phyloP scores from a whole-genome alignment of 495 filamentous ascomycete species.

The Apiosordaria backusii region DNA sequence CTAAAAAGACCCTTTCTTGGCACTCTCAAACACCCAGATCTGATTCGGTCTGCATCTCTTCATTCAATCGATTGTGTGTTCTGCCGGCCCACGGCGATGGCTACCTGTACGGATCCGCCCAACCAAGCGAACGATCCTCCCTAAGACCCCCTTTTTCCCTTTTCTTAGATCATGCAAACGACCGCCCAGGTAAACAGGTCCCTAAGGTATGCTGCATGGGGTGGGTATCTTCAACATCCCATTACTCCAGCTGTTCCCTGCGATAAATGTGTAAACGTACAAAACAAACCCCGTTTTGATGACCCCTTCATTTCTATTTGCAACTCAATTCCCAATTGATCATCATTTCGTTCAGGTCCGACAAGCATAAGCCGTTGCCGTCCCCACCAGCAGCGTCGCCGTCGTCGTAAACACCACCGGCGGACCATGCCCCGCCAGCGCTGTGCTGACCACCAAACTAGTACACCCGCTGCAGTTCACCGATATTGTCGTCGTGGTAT shows the following conservation, averaged over 20 bases:
- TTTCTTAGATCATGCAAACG: neutral
- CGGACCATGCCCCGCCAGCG: slow-evolving; percentile 27
- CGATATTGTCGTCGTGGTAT: slow-evolving; percentile 23
- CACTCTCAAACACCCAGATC: neutral
- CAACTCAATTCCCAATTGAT: neutral
- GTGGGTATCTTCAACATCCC: slow-evolving; percentile 1
- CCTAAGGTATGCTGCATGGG: neutral
- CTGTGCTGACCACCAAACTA: slow-evolving; percentile 22
- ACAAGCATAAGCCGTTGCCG: slow-evolving; percentile 30
- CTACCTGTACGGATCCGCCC: neutral
- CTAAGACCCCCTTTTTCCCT: neutral
- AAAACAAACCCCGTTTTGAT: neutral
- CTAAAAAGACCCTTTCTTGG: neutral
- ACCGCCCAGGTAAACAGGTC: neutral
- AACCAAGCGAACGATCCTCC: neutral
- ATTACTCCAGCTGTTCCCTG: neutral
- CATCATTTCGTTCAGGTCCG: neutral
- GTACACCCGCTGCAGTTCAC: slow-evolving; percentile 29
- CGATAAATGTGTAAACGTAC: neutral
- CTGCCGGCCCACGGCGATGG: neutral
- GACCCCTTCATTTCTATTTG: neutral
- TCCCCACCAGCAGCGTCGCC: slow-evolving; percentile 27
- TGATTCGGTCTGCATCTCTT: neutral
- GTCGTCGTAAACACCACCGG: slow-evolving; percentile 27
- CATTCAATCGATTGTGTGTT: neutral